Evolutionary conservation across 2,329 filamentous ascomycete genomes (phyloP).

Genomic region (Diplodia seriata): DNA sequence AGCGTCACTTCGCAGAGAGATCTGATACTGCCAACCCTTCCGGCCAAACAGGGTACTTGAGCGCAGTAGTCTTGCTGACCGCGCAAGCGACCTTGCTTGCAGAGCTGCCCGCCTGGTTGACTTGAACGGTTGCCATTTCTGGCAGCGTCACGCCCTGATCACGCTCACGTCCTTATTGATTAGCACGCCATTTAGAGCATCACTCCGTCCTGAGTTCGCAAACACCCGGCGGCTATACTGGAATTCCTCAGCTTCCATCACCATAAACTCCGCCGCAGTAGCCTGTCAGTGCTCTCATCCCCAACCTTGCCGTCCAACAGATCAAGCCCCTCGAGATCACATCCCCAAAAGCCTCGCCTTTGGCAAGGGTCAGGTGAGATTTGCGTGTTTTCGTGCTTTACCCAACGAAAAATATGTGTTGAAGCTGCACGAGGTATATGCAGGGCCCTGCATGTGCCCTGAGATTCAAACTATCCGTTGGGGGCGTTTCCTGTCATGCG

Average conservation of each 20-base stretch:
- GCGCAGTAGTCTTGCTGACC: not conserved
- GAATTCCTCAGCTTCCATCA: not conserved
- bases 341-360: not conserved
- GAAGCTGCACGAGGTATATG: not conserved
- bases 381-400: not conserved
- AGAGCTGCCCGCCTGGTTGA: not conserved
- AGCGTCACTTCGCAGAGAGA: not conserved
- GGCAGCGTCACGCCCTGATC: not conserved
- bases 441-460: not conserved
- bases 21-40: not conserved
- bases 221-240: not conserved
- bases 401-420: not conserved
- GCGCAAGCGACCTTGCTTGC: not conserved
- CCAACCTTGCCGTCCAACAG: not conserved
- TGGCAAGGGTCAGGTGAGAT: not conserved
- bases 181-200: not conserved
- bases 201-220: not conserved
- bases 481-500: not conserved
- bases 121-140: not conserved
- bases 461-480: not conserved
- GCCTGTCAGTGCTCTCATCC: not conserved
- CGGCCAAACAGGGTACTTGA: no score
- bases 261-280: not conserved
- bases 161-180: not conserved
- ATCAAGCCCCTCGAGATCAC: not conserved